Percentiles rank a stretch among this genome's conserved stretches.
phyloP scores from a whole-genome alignment of 1,139 yeast genomes.

The Geotrichum candidum region DNA sequence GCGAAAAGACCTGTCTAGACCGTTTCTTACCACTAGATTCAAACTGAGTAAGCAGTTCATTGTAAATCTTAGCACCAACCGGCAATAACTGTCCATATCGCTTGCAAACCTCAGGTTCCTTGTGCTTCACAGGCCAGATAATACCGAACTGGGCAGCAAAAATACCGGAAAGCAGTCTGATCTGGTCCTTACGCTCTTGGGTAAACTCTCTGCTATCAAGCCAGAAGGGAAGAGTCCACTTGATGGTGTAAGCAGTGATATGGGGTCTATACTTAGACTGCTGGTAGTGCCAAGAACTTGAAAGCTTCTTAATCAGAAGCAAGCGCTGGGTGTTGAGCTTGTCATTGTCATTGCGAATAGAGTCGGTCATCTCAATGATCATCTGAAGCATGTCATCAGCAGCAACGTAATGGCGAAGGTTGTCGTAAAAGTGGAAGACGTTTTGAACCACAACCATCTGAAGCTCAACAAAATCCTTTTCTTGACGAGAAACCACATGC shows the following conservation, averaged over 20 bases:
- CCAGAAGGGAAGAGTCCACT: slow-evolving; percentile 46
- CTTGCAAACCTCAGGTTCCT: slow-evolving; percentile 29
- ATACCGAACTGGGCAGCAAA: slow-evolving; percentile 32
- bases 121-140: slow-evolving; percentile 31
- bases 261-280: slow-evolving; percentile 39
- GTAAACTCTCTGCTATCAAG: slow-evolving; percentile 27
- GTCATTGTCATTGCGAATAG: slow-evolving; percentile 31
- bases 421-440: slow-evolving; percentile 23
- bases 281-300: slow-evolving; percentile 45
- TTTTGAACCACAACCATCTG: slow-evolving; percentile 24
- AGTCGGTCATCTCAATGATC: slow-evolving; percentile 29
- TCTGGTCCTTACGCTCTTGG: slow-evolving; percentile 27
- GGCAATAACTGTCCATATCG: slow-evolving; percentile 33
- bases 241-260: slow-evolving; percentile 48
- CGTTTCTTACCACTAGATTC: slow-evolving; percentile 17
- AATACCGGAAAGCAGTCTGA: slow-evolving; percentile 31
- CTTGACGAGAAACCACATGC: slow-evolving; percentile 22
- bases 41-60: slow-evolving; percentile 27
- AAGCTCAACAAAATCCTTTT: slow-evolving; percentile 23
- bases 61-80: slow-evolving; percentile 30
- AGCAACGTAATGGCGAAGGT: slow-evolving; percentile 25
- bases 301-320: slow-evolving; percentile 53
- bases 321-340: slow-evolving; percentile 53
- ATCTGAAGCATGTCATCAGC: slow-evolving; percentile 28
- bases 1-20: slow-evolving; percentile 27